Evolutionary conservation across 768 basidiomycete genomes (phyloP).

Genomic region (Suillus subalutaceus): DNA sequence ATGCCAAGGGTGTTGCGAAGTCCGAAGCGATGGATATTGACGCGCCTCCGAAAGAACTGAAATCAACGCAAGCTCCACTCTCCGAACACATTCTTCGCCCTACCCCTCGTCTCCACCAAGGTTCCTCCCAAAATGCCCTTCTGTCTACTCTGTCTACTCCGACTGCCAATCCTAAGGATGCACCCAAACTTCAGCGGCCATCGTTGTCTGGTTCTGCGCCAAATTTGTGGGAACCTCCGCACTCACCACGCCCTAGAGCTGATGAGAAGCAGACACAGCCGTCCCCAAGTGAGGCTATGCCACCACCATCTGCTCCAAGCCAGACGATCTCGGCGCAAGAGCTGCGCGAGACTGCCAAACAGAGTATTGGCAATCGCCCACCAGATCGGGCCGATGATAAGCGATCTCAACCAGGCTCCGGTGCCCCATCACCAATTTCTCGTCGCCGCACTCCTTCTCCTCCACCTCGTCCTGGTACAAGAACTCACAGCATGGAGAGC

Average conservation of each 20-base stretch:
- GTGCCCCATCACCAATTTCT: slow-evolving; percentile 54
- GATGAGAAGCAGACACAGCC: slow-evolving; percentile 44
- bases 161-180: slow-evolving; percentile 20
- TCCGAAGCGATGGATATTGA: slow-evolving; percentile 43
- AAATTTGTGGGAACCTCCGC: slow-evolving; percentile 36
- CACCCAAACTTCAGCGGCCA: slow-evolving; percentile 23
- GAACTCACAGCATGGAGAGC: slow-evolving; percentile 73
- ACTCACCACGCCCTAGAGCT: slow-evolving; percentile 42
- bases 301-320: slow-evolving; percentile 77
- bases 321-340: slow-evolving; percentile 80
- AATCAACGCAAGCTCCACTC: background rate
- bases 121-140: slow-evolving; percentile 16
- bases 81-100: slow-evolving; percentile 12
- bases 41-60: slow-evolving; percentile 27
- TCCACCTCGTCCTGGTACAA: slow-evolving; percentile 63
- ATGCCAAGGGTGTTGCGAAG: slow-evolving; percentile 24
- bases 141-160: slow-evolving; percentile 17
- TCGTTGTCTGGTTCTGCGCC: slow-evolving; percentile 17
- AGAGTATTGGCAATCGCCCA: slow-evolving; percentile 49
- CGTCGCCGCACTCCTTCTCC: slow-evolving; percentile 70
- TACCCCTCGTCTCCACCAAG: slow-evolving; percentile 23
- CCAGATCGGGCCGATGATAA: slow-evolving; percentile 46
- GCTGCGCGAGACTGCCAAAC: slow-evolving; percentile 78
- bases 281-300: slow-evolving; percentile 53
- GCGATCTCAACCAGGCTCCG: slow-evolving; percentile 53